phyloP scores from a whole-genome alignment of 192 early-diverging fungal species.

The Kickxella alabastrina region DNA sequence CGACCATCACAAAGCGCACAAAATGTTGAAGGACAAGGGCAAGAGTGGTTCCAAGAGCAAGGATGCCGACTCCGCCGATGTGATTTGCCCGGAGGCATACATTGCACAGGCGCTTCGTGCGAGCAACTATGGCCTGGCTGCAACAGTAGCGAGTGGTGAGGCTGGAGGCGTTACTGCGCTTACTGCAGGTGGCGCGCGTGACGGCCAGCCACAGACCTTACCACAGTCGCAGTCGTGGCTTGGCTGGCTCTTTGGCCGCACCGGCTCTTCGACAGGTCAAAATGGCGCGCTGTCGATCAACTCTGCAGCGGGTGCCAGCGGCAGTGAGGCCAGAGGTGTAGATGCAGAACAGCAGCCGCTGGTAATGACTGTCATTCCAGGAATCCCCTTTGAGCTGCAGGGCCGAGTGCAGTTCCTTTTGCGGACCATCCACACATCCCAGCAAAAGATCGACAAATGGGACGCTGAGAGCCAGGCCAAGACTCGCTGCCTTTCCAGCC shows the following conservation, averaged over 20 bases:
- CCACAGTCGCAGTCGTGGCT: slow-evolving; percentile 24
- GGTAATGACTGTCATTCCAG: slow-evolving; percentile 21
- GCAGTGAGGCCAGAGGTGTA: too few relatives aligned
- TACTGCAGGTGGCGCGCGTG: neutral
- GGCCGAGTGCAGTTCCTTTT: slow-evolving; percentile 58
- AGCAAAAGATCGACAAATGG: slow-evolving; percentile 55
- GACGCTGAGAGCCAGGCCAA: slow-evolving; percentile 35
- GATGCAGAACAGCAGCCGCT: neutral
- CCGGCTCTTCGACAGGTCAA: too few relatives aligned
- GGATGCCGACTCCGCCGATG: neutral
- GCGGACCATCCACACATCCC: slow-evolving; percentile 53
- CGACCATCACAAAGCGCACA: slow-evolving; percentile 1
- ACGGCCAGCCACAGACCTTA: neutral
- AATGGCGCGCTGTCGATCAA: slow-evolving; percentile 5
- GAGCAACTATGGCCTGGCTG: slow-evolving; percentile 2
- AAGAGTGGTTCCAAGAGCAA: slow-evolving; percentile 1
- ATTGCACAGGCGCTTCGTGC: slow-evolving; percentile 49
- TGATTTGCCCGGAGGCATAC: slow-evolving; percentile 25
- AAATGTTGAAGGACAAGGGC: neutral
- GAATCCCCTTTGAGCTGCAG: slow-evolving; percentile 59
- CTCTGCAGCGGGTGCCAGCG: neutral
- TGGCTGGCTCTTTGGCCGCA: slow-evolving; percentile 54
- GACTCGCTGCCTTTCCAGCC: slow-evolving; percentile 13
- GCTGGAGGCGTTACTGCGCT: neutral
- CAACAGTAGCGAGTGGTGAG: neutral